A percentile compares a stretch with the other conserved stretches of the same genome.
phyloP scores from a whole-genome alignment of 164 flowering plant genomes.

The Hamamelis virginiana region DNA sequence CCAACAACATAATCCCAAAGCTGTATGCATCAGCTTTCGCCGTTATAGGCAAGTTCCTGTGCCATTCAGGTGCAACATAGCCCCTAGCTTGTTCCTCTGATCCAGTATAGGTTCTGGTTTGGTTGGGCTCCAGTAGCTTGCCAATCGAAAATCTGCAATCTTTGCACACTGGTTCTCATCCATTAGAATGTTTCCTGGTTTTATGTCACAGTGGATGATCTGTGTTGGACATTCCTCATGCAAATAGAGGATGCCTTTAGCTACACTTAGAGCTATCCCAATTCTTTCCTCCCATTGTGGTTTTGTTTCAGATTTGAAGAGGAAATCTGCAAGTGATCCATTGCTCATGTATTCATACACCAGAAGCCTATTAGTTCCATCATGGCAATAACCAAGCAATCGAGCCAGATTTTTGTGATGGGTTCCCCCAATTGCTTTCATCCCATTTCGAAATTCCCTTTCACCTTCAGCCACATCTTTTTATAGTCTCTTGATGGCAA shows the following conservation, averaged over 20 bases:
- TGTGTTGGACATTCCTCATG: slow-evolving; percentile 30
- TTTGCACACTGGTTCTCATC: no score
- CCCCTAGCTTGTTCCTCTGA: slow-evolving; percentile 43
- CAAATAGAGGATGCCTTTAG: slow-evolving; percentile 23
- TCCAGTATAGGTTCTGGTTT: slow-evolving; percentile 22
- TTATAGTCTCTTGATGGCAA: slow-evolving; percentile 24
- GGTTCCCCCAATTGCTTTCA: slow-evolving; percentile 21
- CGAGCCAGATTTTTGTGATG: slow-evolving; percentile 28
- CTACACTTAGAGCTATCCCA: slow-evolving; percentile 20
- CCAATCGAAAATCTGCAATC: no score
- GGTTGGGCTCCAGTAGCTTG: no score
- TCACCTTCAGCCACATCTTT: slow-evolving; percentile 18
- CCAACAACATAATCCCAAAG: no score
- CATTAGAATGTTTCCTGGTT: no score
- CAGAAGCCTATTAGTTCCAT: slow-evolving; percentile 16
- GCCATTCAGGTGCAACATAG: slow-evolving; percentile 47
- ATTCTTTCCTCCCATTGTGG: slow-evolving; percentile 24
- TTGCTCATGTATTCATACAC: slow-evolving; percentile 31
- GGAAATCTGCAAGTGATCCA: slow-evolving; percentile 23
- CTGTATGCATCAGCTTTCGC: no score
- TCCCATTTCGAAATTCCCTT: slow-evolving; percentile 22
- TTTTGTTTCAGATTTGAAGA: slow-evolving; percentile 4
- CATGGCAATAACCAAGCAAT: slow-evolving; percentile 22
- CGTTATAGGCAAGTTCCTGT: no score
- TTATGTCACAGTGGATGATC: no score